Percentiles rank a stretch among this genome's conserved stretches.
These are phyloP conservation scores for Phlebiopsis flavidoalba DNA, from an alignment of 768 basidiomycete genomes.

Conservation along the genomic window DNA sequence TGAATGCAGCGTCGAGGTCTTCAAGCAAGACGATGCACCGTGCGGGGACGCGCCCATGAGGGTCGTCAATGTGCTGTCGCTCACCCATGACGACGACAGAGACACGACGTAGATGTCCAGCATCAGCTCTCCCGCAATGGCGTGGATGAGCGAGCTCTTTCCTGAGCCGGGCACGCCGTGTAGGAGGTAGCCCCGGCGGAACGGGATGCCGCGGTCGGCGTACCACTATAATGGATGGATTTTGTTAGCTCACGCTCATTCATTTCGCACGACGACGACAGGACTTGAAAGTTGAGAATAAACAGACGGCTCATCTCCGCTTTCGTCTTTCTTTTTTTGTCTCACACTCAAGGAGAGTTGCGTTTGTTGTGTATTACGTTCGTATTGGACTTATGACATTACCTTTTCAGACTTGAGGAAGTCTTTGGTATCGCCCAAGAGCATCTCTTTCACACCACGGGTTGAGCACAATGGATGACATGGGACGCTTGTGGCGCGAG, in stretches of 20 bases:
- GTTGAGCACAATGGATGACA: slow-evolving; percentile 82
- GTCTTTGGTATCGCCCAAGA: slow-evolving; percentile 74
- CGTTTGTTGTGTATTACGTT: background rate
- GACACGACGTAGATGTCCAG: slow-evolving; percentile 93
- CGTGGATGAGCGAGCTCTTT: slow-evolving; percentile 82
- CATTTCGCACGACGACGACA: background rate
- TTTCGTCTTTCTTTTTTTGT: background rate
- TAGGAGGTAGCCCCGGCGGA: slow-evolving; percentile 82
- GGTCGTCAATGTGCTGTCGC: slow-evolving; percentile 78
- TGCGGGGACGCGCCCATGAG: slow-evolving; percentile 83
- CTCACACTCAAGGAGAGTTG: slow-evolving; percentile 2
- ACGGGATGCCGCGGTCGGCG: slow-evolving; percentile 88
- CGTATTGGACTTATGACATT: slow-evolving; percentile 14
- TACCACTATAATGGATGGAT: slow-evolving; percentile 58
- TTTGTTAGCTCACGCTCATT: background rate
- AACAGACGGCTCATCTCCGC: background rate
- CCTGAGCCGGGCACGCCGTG: slow-evolving; percentile 84
- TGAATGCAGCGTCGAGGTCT: slow-evolving; percentile 88
- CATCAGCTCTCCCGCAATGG: slow-evolving; percentile 83
- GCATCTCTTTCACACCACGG: slow-evolving; percentile 89
- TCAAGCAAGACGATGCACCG: slow-evolving; percentile 85
- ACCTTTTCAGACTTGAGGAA: slow-evolving; percentile 83
- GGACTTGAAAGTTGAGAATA: background rate
- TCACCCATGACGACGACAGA: slow-evolving; percentile 81
- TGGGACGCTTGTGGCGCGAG: slow-evolving; percentile 82